Percentiles rank a stretch among this genome's conserved stretches.
phyloP scores from a whole-genome alignment of 2,329 filamentous ascomycete species.

The Trichoderma citrinoviride region DNA sequence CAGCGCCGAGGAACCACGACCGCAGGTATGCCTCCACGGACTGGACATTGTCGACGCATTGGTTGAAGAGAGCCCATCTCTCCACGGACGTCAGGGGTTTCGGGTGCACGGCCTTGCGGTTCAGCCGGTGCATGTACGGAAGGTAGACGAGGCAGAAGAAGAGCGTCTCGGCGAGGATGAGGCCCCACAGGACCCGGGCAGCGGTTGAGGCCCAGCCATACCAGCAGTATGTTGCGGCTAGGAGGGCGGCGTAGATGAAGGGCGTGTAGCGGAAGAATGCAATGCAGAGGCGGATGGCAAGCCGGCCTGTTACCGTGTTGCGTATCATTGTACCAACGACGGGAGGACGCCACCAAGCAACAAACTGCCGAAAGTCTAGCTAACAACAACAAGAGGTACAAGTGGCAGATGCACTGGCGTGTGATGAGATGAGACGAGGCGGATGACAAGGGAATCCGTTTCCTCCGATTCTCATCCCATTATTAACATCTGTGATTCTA shows the following conservation, averaged over 20 bases:
- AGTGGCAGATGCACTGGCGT: too few species aligned
- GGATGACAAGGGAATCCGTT: neutral
- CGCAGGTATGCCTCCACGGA: constrained; percentile 56
- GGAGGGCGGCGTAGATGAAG: constrained; percentile 37
- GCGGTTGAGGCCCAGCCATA: constrained; percentile 22
- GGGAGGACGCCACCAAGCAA: neutral
- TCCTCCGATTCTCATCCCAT: neutral
- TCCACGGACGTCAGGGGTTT: constrained; percentile 43
- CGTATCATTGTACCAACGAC: constrained; percentile 36
- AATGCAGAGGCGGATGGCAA: constrained; percentile 47
- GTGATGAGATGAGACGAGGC: neutral
- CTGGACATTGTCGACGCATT: constrained; percentile 53
- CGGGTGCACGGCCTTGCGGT: constrained; percentile 41
- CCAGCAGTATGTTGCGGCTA: constrained; percentile 30
- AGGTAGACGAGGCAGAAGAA: constrained; percentile 45
- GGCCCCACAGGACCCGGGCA: constrained; percentile 28
- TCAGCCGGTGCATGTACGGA: constrained; percentile 43
- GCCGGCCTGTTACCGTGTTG: constrained; percentile 39
- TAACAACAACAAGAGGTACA: too few species aligned
- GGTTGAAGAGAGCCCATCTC: constrained; percentile 55
- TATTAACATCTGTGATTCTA: too few species aligned
- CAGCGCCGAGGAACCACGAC: constrained; percentile 65
- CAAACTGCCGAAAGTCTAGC: neutral
- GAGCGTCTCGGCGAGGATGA: constrained; percentile 40
- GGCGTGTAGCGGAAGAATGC: constrained; percentile 45